A percentile compares a stretch with the other conserved stretches of the same genome.
These are phyloP conservation scores for Anethum foeniculum DNA, from an alignment of 140 eudicot species.

Conservation along the genomic window DNA sequence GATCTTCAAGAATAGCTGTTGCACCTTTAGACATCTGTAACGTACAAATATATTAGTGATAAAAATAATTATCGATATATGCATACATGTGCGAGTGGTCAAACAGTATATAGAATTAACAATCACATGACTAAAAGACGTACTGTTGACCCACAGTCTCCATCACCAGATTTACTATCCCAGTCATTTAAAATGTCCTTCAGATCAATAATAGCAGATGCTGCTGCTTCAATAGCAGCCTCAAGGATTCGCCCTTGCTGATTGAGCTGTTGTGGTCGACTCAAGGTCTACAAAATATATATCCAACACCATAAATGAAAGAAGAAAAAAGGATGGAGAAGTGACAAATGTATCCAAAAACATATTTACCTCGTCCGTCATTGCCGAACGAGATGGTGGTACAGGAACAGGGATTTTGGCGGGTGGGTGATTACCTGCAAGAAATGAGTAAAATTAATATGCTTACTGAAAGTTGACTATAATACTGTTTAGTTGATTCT, in stretches of 20 bases:
- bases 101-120: neutral
- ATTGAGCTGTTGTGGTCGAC: slow-evolving; percentile 71
- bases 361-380: slow-evolving; percentile 62
- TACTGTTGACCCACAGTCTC: slow-evolving; percentile 99
- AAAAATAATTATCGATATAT: neutral
- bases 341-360: neutral
- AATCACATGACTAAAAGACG: slow-evolving; percentile 25
- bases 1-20: slow-evolving; percentile 74
- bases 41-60: neutral
- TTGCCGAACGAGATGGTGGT: slow-evolving; percentile 54
- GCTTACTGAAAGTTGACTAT: neutral
- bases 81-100: neutral
- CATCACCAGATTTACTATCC: slow-evolving; percentile 98
- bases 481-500: neutral
- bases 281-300: slow-evolving; percentile 30
- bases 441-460: neutral
- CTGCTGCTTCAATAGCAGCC: slow-evolving; percentile 88
- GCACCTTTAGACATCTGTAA: slow-evolving; percentile 92
- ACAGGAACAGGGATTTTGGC: slow-evolving; percentile 93
- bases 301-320: neutral
- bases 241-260: slow-evolving; percentile 66
- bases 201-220: slow-evolving; percentile 47
- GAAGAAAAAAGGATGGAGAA: neutral
- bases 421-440: slow-evolving; percentile 83
- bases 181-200: slow-evolving; percentile 75